Conservation (phyloP, 2,329 filamentous ascomycete genomes). For the Aspergillus sp. region DNA sequence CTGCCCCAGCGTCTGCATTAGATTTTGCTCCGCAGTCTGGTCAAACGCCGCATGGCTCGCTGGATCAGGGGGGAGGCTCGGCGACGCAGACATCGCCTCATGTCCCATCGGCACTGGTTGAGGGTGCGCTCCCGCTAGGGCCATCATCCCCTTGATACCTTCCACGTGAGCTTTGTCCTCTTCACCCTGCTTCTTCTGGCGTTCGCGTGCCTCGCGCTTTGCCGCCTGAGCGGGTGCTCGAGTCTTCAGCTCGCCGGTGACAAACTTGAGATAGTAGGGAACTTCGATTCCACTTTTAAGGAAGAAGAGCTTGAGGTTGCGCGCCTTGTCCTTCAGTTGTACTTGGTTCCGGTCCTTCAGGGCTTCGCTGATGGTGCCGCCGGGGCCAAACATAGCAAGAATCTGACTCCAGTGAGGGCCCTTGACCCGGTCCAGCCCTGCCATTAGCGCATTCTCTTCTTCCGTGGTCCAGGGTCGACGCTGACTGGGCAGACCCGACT, state of each 20-base stretch:
- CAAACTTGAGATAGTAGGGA: slow-evolving; percentile 79
- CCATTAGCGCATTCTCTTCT: slow-evolving; percentile 87
- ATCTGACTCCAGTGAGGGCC: slow-evolving; percentile 95
- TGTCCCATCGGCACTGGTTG: slow-evolving; percentile 28
- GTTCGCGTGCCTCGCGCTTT: slow-evolving; percentile 49
- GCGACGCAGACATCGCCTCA: slow-evolving; percentile 38
- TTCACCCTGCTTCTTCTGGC: slow-evolving; percentile 44
- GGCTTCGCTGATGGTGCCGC: slow-evolving; percentile 76
- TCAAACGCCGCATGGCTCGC: slow-evolving; percentile 33
- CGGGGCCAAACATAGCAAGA: slow-evolving; percentile 74
- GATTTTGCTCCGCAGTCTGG: slow-evolving; percentile 41
- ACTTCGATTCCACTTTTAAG: slow-evolving; percentile 89
- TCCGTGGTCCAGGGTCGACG: slow-evolving; percentile 83
- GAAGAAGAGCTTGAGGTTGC: slow-evolving; percentile 88
- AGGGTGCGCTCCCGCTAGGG: slow-evolving; percentile 42
- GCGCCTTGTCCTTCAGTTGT: slow-evolving; percentile 86
- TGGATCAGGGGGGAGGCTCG: slow-evolving; percentile 32
- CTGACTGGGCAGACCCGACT: slow-evolving; percentile 53
- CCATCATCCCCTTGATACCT: slow-evolving; percentile 48
- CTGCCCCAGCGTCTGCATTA: slow-evolving; percentile 44
- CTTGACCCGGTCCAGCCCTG: slow-evolving; percentile 81
- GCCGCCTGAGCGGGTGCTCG: slow-evolving; percentile 64
- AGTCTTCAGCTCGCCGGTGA: slow-evolving; percentile 87
- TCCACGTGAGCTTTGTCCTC: slow-evolving; percentile 49
- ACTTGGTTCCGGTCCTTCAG: slow-evolving; percentile 88